Conservation (phyloP, 2,329 filamentous ascomycete genomes). For the Aspergillus sp. region DNA sequence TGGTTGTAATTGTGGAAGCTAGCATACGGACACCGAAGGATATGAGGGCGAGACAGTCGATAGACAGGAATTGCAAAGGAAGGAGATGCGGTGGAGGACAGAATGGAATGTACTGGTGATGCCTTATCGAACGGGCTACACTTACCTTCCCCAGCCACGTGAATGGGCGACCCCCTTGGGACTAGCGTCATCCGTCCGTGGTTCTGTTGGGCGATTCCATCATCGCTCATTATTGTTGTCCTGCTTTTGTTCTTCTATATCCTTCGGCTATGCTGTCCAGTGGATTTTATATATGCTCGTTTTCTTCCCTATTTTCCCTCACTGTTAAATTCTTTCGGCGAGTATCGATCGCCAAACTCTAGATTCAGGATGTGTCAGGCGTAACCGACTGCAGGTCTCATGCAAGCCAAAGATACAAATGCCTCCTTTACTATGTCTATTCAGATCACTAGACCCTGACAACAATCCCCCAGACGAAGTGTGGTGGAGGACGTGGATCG, state of each 20-base stretch:
- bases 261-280: not conserved
- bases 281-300: too few relatives aligned
- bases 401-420: too few relatives aligned
- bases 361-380: too few relatives aligned
- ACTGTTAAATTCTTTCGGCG: too few relatives aligned
- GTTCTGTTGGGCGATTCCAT: not conserved
- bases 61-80: not conserved
- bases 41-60: not conserved
- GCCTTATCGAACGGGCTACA: not conserved
- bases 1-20: too few relatives aligned
- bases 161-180: not conserved
- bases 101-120: not conserved
- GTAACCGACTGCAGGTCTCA: too few relatives aligned
- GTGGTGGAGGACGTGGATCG: too few relatives aligned
- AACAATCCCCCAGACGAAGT: too few relatives aligned
- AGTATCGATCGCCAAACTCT: too few relatives aligned
- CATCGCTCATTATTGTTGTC: not conserved
- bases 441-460: too few relatives aligned
- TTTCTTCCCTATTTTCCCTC: too few relatives aligned
- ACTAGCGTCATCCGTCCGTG: not conserved
- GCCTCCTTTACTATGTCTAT: too few relatives aligned
- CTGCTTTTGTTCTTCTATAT: not conserved
- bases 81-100: not conserved
- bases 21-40: constrained; percentile 1
- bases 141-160: not conserved